Evolutionary conservation across 2,329 filamentous ascomycete genomes (phyloP), one percentile per base, ranked within the genome.

Genomic region (Xylariaceae sp.): DNA sequence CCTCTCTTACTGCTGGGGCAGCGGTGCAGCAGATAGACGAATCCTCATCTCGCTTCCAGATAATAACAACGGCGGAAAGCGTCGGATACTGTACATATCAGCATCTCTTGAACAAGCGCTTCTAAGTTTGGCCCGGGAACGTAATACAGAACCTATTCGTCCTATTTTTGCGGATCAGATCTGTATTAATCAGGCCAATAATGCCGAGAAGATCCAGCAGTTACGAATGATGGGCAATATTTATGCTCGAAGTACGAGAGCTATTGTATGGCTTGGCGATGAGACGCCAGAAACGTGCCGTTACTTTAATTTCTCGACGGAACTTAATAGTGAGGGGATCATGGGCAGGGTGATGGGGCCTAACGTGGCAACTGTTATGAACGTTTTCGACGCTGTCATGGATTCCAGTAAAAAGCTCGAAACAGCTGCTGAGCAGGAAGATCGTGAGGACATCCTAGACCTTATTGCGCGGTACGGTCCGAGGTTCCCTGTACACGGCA

Each of bases 1-100:
- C 12, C 65, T 74, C 12, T 73, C 70, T 3, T 74, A 74, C 36
- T 60, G 60, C 3, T 74, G 70, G 71, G 64, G 59, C n/a, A 58
- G 56, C 4, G 57, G 64, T 2, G 28, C 23, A 4, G 66, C 69
- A 4, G 51, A 67, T 39, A 63, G 72, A 5, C 54, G 49, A n/a
- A 56, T 74, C 14, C 47, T 70, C 16, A 61, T 74, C 24, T 56
- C 23, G 1, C 16, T 21, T 17, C 33, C 36, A 9, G 9, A n/a
- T 12, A 19, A 29, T n/a, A 65, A 70, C 19, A 56, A 52, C 1
- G 21, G 28, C 2, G 33, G 49, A 11, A 60, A 46, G 2, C 28
- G 54, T 7, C 60, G 40, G 9, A 52, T 44, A 12, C 49, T 74
- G 29, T 26, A 19, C 34, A 68, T 74, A 39, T 65, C 69, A 14